phyloP scores from a whole-genome alignment of 352 stramenopile species.

The Globisporangium alternatum region DNA sequence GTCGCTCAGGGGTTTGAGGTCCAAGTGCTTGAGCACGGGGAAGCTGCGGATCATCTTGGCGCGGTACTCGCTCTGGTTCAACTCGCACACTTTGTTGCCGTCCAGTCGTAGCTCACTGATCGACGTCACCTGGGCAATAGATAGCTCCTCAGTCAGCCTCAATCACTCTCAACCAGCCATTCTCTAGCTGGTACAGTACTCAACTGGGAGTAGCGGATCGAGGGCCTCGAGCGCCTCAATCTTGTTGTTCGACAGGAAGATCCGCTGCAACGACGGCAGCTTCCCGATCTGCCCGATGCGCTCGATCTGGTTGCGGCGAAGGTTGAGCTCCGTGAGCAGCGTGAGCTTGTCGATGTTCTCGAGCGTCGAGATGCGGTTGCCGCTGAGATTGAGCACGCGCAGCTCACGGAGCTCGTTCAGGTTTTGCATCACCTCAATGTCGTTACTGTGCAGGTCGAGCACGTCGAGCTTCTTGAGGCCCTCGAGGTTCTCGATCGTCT shows the following conservation, averaged over 20 bases:
- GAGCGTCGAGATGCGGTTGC: conserved; percentile 76
- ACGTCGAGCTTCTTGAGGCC: conserved; percentile 89
- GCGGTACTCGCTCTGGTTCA: conserved; percentile 56
- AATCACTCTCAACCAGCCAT: too few species aligned
- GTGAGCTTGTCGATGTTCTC: conserved; percentile 77
- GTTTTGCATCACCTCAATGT: conserved; percentile 86
- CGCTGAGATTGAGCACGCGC: conserved; percentile 90
- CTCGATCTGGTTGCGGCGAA: conserved; percentile 79
- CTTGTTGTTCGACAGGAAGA: conserved; percentile 92
- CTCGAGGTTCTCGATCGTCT: conserved; percentile 81
- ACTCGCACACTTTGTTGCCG: conserved; percentile 66
- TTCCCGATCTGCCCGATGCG: conserved; percentile 53
- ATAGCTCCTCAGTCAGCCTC: neutral
- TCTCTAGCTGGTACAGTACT: neutral
- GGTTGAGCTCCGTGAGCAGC: conserved; percentile 89
- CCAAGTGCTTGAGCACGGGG: conserved; percentile 77
- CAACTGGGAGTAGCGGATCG: conserved; percentile 63
- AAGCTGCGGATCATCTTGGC: conserved; percentile 69
- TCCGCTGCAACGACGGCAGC: conserved; percentile 73
- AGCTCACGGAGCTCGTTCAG: conserved; percentile 83
- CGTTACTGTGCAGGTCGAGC: conserved; percentile 90
- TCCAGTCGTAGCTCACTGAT: conserved; percentile 88
- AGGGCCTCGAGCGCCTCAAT: conserved; percentile 70
- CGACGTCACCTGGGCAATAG: conserved; percentile 31
- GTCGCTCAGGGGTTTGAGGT: conserved; percentile 76